Evolutionary conservation across 192 early-diverging fungal species (phyloP), one percentile per base, ranked within the genome.

Genomic region (Diversispora eburnea): DNA sequence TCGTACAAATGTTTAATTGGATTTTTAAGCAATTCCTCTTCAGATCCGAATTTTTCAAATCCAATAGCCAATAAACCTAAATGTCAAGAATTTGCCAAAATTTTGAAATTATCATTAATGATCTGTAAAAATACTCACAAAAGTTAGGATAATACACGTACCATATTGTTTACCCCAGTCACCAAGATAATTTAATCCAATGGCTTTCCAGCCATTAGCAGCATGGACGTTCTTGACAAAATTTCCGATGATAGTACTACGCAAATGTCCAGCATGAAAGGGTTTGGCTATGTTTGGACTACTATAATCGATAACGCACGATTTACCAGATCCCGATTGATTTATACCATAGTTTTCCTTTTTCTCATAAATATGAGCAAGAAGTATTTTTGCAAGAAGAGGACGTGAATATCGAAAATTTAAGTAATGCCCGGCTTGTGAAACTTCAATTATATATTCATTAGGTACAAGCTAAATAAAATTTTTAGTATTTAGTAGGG

Each of bases 151-250:
- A 73, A 73, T n/a, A n/a, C 57, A 13, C 81, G 77, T 86, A 83
- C 91, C 98, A 78, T 95, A 99, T 84, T 98, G 97, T 82, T 97
- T 99, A 71, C 98, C 98, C 98, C 98, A 99, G 80, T 99, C 97
- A 69, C 98, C 98, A 45, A 99, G 84, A 81, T 99, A 97, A 87
- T 99, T 99, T 85, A 98, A 93, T 51, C 88, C 83, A 59, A 95
- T 83, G n/a, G 89, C 90, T n/a, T 93, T 89, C 84, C 91, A 95
- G 9, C 96, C 98, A 70, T 92, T 90, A 46, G 91, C 93, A 59
- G 88, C 79, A 78, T 94, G 86, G 20, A 91, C 85, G 63, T 95
- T 92, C 76, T 83, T 84, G 69, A 98, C 85, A 80, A 97, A 95
- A 78, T 91, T 90, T 77, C 98, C 98, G 74, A 99, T 98, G 73